Evolutionary conservation across 2,329 filamentous ascomycete genomes (phyloP), one percentile per base, ranked within the genome.

Genomic region (Stemphylium beticola): DNA sequence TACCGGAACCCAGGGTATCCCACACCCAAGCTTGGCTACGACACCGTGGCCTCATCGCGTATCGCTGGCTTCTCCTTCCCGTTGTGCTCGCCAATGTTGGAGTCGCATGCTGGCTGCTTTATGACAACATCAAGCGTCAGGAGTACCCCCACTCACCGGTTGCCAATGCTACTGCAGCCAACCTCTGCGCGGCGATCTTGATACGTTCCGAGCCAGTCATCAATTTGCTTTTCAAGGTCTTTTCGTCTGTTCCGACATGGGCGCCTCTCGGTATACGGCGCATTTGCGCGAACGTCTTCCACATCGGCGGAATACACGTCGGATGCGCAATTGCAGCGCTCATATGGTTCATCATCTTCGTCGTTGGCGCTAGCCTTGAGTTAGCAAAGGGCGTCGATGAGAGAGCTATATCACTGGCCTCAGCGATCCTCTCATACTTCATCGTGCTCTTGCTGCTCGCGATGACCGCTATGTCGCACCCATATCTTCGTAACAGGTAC

Each of bases 321-420:
- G 73, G 71, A 15, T 72, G 69, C 40, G 74, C 71, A 2, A 65
- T 74, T 26, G 71, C 71, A 8, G 68, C 72, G 2, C 67, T 65
- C 5, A 51, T 66, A 15, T 82, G 80, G 79, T 81, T 80, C 61
- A 66, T 77, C 14, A 69, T 78, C 40, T 78, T 81, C 53, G 72
- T 75, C 3, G 61, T 75, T 9, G 65, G 76, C 15, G 64, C 76
- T 14, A 69, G 68, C n/a, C 49, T 68, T 1, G 69, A 77, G 22
- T 67, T 75, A 51, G 53, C 57, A 5, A 72, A 73, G 39, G 47
- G 59, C 5, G 36, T 56, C 6, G 41, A 53, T 1, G 38, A 58
- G 4, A 61, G 69, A 9, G 59, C 58, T 24, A 53, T 68, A n/a
- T 57, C 51, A 4, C 47, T 64, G 7, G 62, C 65, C 4, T 58